Evolutionary conservation across 2,329 filamentous ascomycete species (phyloP), one percentile per base, ranked within the genome.

Genomic region (Cercospora berteroae): DNA sequence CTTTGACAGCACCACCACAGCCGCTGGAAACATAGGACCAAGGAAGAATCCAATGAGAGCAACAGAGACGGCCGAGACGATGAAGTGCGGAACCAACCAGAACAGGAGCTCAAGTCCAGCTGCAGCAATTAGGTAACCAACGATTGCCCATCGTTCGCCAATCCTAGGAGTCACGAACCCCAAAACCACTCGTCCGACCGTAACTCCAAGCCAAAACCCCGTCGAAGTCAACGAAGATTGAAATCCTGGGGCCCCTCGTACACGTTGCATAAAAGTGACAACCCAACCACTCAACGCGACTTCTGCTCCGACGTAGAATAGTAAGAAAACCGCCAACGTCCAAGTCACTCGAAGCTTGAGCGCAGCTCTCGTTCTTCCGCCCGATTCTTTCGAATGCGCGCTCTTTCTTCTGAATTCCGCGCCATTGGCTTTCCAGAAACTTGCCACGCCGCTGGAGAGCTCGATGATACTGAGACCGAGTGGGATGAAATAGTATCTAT

Each of bases 1-100:
- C 27, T 72, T 72, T 18, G 71, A 68, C 8, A 69, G 44, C 8
- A 67, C 63, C 80, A 55, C 48, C 23, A 55, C 23, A 27, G 48
- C 48, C 23, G 48, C 48, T 8, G 48, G 23, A 8, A 55, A 55
- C 48, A 55, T 55, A n/a, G 48, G 48, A 8, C 48, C 48, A 5
- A 55, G 48, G 7, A 27, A 55, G 48, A 55, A 55, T 16, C 48
- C 48, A 5, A 55, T 55, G 23, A 55, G 48, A 13, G 48, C 48
- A 16, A 55, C 48, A 8, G 48, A 23, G 7, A 55, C 16, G 23
- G 48, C 48, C 23, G 48, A 55, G 5, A 55, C 23, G 13, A 55
- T 16, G 5, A 55, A 55, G 1, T 27, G 13, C 5, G 48, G 48
- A 13, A 55, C 48, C 2, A 52, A 12, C 48, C 48, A 52, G 12